A percentile compares a stretch with the other conserved stretches of the same genome.
Conservation (phyloP, 2,329 filamentous ascomycete species). For the Aspergillus proliferans region DNA sequence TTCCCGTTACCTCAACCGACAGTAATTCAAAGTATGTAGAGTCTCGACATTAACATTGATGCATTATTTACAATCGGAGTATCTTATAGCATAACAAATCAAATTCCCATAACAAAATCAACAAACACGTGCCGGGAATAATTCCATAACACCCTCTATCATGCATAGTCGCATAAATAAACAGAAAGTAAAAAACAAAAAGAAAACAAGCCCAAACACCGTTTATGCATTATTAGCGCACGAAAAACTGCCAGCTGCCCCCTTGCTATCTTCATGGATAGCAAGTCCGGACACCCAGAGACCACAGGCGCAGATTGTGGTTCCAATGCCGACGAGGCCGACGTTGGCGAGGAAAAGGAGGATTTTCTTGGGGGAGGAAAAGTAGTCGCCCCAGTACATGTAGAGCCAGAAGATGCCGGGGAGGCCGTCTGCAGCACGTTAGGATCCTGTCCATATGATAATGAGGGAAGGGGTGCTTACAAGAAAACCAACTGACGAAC, state of each 20-base stretch:
- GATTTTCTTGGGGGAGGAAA: conserved; percentile 23
- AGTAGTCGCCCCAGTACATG: conserved; percentile 28
- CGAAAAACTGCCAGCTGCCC: conserved; percentile 16
- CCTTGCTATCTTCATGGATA: conserved; percentile 19
- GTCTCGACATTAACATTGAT: too few species aligned
- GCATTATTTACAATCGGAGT: too few species aligned
- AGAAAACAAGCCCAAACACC: neutral
- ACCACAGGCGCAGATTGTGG: conserved; percentile 20
- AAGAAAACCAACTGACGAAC: conserved; percentile 62
- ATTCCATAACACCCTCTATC: neutral
- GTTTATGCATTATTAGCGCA: conserved; percentile 19
- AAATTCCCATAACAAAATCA: neutral
- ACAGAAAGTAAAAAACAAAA: neutral
- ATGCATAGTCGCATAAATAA: neutral
- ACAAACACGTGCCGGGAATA: neutral
- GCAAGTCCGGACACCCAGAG: conserved; percentile 22
- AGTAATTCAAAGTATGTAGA: too few species aligned
- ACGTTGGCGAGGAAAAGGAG: conserved; percentile 20
- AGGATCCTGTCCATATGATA: conserved; percentile 3
- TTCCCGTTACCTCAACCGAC: neutral
- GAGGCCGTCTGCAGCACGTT: conserved; percentile 3
- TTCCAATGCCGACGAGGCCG: conserved; percentile 14
- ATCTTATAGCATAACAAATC: too few species aligned
- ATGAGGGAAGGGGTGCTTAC: conserved; percentile 6
- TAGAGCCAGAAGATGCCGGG: conserved; percentile 31